Evolutionary conservation across 371 early-diverging fungal species (phyloP), one percentile per base, ranked within the genome.

Genomic region (Coemansia sp.): DNA sequence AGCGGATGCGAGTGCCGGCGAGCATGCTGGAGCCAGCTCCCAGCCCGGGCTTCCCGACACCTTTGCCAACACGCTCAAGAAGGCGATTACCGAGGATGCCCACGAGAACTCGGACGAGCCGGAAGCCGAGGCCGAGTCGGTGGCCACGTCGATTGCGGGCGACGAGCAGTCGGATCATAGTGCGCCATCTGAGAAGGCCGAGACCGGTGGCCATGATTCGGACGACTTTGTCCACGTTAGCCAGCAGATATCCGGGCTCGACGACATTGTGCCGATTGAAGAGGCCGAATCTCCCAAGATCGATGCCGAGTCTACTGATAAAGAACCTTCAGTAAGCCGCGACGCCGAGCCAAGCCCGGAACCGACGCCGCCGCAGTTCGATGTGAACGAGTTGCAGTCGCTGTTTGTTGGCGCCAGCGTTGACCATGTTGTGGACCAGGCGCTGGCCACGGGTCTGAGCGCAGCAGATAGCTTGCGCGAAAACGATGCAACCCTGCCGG

Each of bases 181-280:
- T 3, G 59, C 55, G 14, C 26, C 26, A 26, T 30, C 26, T 20
- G 54, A 43, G 8, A 45, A 26, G n/a, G 31, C 14, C 4, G 51
- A 16, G n/a, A 20, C 36, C 1, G 56, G 60, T 10, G 68, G 47
- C 31, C 63, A 72, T 32, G 70, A 72, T 32, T 68, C 64, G n/a
- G 73, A 72, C 34, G 65, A 55, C n/a, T 68, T 68, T 51, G 70
- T 70, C 14, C 70, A 70, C 49, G 48, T 70, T n/a, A 66, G 70
- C 42, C 70, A 70, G 48, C 49, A 42, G 10, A 62, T 41, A 11
- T 62, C 66, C 13, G 58, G 47, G 2, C 30, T 32, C 9, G 62
- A 61, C 6, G 60, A 61, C 53, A 51, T 53, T 34, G 53, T n/a
- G 16, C 34, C 53, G 13, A 5, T 53, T 5, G 53, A 53, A n/a